phyloP scores from a whole-genome alignment of 2,329 filamentous ascomycete species.

The Fusarium sp. region DNA sequence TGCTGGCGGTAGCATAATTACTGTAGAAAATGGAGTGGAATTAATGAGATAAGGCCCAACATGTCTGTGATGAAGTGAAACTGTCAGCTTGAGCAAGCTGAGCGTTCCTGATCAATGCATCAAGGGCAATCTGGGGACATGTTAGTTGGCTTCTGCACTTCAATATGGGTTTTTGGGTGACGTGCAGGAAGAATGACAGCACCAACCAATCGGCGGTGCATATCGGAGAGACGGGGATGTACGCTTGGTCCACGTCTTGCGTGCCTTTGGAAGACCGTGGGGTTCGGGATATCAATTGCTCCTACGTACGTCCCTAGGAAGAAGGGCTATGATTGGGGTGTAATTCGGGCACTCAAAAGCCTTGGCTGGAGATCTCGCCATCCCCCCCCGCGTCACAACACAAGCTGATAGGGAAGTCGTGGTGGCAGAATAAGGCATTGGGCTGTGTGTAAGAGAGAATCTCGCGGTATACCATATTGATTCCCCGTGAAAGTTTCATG shows the following conservation, averaged over 20 bases:
- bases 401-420: too few species aligned
- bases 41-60: conserved; percentile 8
- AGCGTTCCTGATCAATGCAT: conserved; percentile 37
- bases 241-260: conserved; percentile 45
- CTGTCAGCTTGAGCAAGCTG: conserved; percentile 29
- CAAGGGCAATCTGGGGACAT: conserved; percentile 35
- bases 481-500: conserved; percentile 2
- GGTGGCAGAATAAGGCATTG: background rate
- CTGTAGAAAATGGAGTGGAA: conserved; percentile 19
- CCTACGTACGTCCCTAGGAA: conserved; percentile 17
- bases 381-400: conserved; percentile 4
- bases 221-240: conserved; percentile 28
- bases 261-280: conserved; percentile 33
- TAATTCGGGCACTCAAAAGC: conserved; percentile 10
- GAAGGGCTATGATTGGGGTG: conserved; percentile 15
- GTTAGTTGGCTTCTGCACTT: conserved; percentile 42
- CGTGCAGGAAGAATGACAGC: conserved; percentile 42
- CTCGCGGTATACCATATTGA: background rate
- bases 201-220: conserved; percentile 42
- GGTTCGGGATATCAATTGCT: conserved; percentile 32
- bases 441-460: conserved; percentile 14
- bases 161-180: conserved; percentile 39
- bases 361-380: conserved; percentile 25
- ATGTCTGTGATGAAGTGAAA: conserved; percentile 4
- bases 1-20: conserved; percentile 7